These are phyloP conservation scores for Acaromyces ingoldii DNA, from an alignment of 1,284 basidiomycete genomes.

Conservation along the genomic window DNA sequence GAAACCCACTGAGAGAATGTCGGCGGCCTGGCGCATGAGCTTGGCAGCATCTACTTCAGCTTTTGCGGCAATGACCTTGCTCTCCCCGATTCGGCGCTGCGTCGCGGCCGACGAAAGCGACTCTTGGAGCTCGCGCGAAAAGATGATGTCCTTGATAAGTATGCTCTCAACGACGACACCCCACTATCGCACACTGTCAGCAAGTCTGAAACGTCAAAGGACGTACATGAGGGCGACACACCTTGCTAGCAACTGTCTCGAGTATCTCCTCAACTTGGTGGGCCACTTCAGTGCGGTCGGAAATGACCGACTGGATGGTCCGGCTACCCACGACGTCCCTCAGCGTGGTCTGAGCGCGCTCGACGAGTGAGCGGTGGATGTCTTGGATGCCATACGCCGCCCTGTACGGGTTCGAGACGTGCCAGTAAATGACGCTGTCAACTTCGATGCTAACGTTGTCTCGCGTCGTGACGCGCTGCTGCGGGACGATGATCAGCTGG, in stretches of 20 bases:
- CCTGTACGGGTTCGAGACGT: slow-evolving; percentile 56
- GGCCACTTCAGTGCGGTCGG: slow-evolving; percentile 89
- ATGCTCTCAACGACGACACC: too few relatives aligned
- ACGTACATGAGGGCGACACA: too few relatives aligned
- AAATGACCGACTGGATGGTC: slow-evolving; percentile 56
- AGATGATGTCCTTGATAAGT: slow-evolving; percentile 76
- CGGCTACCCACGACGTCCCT: slow-evolving; percentile 90
- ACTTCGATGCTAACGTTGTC: slow-evolving; percentile 86
- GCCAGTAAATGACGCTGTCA: slow-evolving; percentile 86
- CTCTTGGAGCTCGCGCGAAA: slow-evolving; percentile 83
- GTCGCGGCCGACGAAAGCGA: slow-evolving; percentile 88
- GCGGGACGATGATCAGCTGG: slow-evolving; percentile 77
- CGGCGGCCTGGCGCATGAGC: slow-evolving; percentile 78
- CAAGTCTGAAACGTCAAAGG: too few relatives aligned
- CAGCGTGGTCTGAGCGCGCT: slow-evolving; percentile 91
- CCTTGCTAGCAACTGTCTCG: slow-evolving; percentile 54
- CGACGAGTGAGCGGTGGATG: slow-evolving; percentile 63
- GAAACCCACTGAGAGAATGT: slow-evolving; percentile 61
- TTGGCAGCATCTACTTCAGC: slow-evolving; percentile 91
- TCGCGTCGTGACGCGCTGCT: slow-evolving; percentile 63
- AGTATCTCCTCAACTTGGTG: slow-evolving; percentile 94
- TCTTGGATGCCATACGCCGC: slow-evolving; percentile 88
- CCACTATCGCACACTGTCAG: not conserved
- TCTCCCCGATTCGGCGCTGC: slow-evolving; percentile 86
- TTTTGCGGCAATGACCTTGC: slow-evolving; percentile 89